These are phyloP conservation scores for Cystobasidium ongulense DNA, from an alignment of 768 basidiomycete species.

Conservation along the genomic window DNA sequence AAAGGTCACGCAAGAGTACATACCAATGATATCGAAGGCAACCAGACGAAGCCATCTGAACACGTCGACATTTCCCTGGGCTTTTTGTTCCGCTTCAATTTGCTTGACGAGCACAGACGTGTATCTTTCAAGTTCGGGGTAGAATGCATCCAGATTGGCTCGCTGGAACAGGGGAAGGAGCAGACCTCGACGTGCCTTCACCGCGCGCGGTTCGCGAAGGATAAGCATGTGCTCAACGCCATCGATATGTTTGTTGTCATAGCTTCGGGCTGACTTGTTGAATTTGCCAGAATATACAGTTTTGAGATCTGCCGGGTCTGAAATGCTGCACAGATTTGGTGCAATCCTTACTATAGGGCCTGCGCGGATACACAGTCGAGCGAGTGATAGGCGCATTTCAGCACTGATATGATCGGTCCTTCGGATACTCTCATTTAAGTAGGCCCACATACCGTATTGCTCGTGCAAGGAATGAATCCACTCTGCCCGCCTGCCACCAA, in stretches of 20 bases:
- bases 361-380: neutral
- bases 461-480: slow-evolving; percentile 11
- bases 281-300: slow-evolving; percentile 1
- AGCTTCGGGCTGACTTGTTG: slow-evolving; percentile 2
- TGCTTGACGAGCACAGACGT: neutral
- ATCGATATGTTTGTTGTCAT: slow-evolving; percentile 12
- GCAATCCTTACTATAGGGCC: slow-evolving; percentile 11
- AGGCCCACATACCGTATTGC: slow-evolving; percentile 1
- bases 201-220: neutral
- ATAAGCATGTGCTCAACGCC: slow-evolving; percentile 21
- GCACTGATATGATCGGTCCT: neutral
- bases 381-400: neutral
- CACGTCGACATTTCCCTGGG: neutral
- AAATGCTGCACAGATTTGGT: neutral
- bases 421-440: neutral
- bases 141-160: neutral
- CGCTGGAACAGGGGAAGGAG: slow-evolving; percentile 6
- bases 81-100: slow-evolving; percentile 10
- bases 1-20: neutral
- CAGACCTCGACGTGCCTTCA: slow-evolving; percentile 13
- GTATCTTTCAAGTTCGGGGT: slow-evolving; percentile 11
- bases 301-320: slow-evolving; percentile 3
- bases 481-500: neutral
- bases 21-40: slow-evolving; percentile 21
- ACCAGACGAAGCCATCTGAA: slow-evolving; percentile 18